Percentiles rank a stretch among this genome's conserved stretches.
phyloP scores from a whole-genome alignment of 2,329 filamentous ascomycete species.

The Penicillium carneum region DNA sequence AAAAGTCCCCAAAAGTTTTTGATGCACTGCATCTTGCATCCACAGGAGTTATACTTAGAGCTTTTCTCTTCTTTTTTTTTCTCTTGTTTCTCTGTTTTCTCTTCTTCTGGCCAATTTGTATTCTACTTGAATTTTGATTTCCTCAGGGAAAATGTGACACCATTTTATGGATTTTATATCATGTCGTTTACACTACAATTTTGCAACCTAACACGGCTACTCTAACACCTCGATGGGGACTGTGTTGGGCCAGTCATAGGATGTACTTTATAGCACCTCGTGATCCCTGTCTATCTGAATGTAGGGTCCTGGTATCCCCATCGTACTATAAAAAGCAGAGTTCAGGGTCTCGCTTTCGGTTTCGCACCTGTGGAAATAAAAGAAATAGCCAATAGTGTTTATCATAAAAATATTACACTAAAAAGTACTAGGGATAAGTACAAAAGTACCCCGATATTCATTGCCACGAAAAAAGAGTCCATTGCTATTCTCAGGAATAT shows the following conservation, averaged over 20 bases:
- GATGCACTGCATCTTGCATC: slow-evolving; percentile 28
- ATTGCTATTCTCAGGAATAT: not conserved
- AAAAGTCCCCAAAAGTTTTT: slow-evolving; percentile 29
- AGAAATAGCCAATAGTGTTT: not conserved
- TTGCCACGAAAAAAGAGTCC: not conserved
- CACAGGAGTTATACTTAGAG: slow-evolving; percentile 22
- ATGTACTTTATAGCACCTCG: not conserved
- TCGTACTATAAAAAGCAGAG: not conserved
- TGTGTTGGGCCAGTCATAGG: not conserved
- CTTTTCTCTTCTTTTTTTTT: slow-evolving; percentile 4
- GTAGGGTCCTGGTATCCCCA: not conserved
- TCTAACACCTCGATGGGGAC: not conserved
- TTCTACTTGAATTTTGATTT: slow-evolving; percentile 2
- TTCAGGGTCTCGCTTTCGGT: slow-evolving; percentile 11
- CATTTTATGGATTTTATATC: not conserved
- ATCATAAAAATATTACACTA: not conserved
- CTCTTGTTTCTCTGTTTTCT: slow-evolving; percentile 6
- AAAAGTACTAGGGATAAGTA: not conserved
- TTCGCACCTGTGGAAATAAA: not conserved
- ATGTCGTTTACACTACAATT: not conserved
- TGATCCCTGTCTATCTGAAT: not conserved
- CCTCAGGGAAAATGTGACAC: not conserved
- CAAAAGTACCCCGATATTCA: not conserved
- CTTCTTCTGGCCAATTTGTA: not conserved
- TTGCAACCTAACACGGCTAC: not conserved